Percentiles rank a stretch among this genome's conserved stretches.
Conservation (phyloP, 192 early-diverging fungal species). For the Entomortierella chlamydospora region DNA sequence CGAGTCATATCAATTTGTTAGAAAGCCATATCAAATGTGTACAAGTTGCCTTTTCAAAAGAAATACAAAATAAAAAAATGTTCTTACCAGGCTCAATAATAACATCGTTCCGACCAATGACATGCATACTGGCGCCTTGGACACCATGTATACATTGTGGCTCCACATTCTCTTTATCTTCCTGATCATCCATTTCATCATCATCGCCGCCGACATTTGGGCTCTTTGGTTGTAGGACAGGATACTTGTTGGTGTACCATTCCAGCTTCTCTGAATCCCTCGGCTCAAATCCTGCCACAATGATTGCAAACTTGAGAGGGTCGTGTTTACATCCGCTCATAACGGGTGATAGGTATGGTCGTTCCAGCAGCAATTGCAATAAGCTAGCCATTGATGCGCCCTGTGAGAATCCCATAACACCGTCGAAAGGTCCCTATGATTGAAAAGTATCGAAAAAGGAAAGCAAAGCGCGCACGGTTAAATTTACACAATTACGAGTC, state of each 20-base stretch:
- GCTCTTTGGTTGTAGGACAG: constrained; percentile 1
- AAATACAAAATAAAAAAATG: not conserved
- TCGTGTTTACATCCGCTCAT: constrained; percentile 43
- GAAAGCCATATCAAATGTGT: not conserved
- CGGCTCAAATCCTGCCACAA: constrained; percentile 60
- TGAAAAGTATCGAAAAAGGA: not conserved
- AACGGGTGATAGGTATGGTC: constrained; percentile 45
- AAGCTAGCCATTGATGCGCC: constrained; percentile 64
- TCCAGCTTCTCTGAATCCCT: constrained; percentile 27
- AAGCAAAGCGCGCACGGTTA: no score
- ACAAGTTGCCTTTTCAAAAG: not conserved
- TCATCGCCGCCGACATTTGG: not conserved
- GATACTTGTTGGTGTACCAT: constrained; percentile 43
- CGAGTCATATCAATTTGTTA: not conserved
- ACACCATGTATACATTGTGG: constrained; percentile 28
- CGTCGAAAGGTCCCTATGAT: constrained; percentile 64
- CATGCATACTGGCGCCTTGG: constrained; percentile 50
- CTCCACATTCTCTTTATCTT: constrained; percentile 20
- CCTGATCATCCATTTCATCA: not conserved
- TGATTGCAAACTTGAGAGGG: constrained; percentile 59
- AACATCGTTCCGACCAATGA: constrained; percentile 44
- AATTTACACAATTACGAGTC: no score
- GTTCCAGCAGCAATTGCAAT: constrained; percentile 56
- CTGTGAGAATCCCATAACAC: constrained; percentile 68
- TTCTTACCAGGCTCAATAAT: constrained; percentile 43